Base-by-base conservation (phyloP, 202 grass and related monocot genomes). In the Brachypodium distachyon region DNA sequence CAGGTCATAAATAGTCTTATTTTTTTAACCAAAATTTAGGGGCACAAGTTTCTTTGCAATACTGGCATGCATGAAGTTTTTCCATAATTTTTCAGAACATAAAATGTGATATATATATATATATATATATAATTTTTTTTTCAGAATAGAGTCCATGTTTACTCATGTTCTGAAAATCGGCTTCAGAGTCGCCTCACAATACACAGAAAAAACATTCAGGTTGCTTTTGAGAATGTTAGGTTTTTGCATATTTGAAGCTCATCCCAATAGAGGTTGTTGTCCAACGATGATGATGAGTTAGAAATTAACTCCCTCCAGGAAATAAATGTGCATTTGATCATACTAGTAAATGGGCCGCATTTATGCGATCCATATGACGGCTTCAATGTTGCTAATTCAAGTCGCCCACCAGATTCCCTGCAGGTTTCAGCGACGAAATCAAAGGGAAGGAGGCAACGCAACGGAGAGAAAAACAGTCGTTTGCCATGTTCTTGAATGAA, bases 261-360 rank as follows among this genome's bases (percentile, higher is more conserved):
- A 42, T 38, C 42, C 66, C 68, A 54, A 51, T 57, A 77, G n/a
- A n/a, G 73, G 73, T 83, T 40, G 85, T 78, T 83, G 79, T 11
- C 73, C 59, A 51, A 78, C 73, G 79, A 83, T 74, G 40, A 46
- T 68, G 80, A 73, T 79, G 85, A 83, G 43, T 68, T 12, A 72
- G 79, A 72, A 67, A 60, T n/a, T 83, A 83, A 87, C 67, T 87
- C 52, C 18, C 27, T 34, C 18, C 19, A 8, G 16, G 16, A 46
- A 69, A 75, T 88, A 76, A 88, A 84, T 84, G 86, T 83, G 80
- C 80, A 83, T 74, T 87, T 83, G 61, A 83, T 83, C 74, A n/a
- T n/a, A n/a, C 61, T 56, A 83, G 74, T 79, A 74, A 83, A 83
- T 78, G 74, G 67, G 61, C 6, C 7, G 75, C 76, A 83, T 88